Evolutionary conservation across 345 rosid genomes (phyloP), one percentile per base, ranked within the genome.

Genomic region (Rhodamnia argentea): DNA sequence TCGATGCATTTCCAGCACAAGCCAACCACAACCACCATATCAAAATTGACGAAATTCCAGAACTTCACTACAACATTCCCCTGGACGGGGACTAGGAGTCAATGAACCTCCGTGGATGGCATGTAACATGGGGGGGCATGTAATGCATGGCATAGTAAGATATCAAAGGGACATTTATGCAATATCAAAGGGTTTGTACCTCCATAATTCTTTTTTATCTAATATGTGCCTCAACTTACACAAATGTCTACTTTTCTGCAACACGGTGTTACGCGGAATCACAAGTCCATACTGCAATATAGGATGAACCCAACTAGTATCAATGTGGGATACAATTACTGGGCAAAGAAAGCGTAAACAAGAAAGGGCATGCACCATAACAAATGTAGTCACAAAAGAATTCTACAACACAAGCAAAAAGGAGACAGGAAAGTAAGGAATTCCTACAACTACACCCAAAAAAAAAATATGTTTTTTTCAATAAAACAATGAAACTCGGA

Each of bases 201-300:
- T 97, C 99, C 90, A 94, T 92, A 32, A 32, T 70, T 70, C n/a
- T 6, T 42, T 37, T 70, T 32, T 32, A 32, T 37, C 78, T 70
- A 70, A 32, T 32, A 40, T 70, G 10, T 18, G 87, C 81, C 24
- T 81, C 53, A 81, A 52, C 55, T 52, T 62, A 83, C 57, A 83
- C 58, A 81, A 87, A 70, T n/a, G 44, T 42, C 32, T 50, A 86
- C 86, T 32, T 29, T 14, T 40, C 64, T 8, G 52, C 84, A 59
- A 54, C 4, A 56, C 4, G 40, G 26, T 13, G 42, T 52, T 70
- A 14, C 23, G 83, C 15, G 83, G 22, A 70, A 70, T 70, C 78
- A 70, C 75, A 62, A 62, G 75, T 37, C 78, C 78, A 32, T 9
- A 32, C 78, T 70, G 78, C 78, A 70, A 70, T 12, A 70, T 70